phyloP scores from a whole-genome alignment of 139 green algal species.

The Auxenochlorella pyrenoidosa region DNA sequence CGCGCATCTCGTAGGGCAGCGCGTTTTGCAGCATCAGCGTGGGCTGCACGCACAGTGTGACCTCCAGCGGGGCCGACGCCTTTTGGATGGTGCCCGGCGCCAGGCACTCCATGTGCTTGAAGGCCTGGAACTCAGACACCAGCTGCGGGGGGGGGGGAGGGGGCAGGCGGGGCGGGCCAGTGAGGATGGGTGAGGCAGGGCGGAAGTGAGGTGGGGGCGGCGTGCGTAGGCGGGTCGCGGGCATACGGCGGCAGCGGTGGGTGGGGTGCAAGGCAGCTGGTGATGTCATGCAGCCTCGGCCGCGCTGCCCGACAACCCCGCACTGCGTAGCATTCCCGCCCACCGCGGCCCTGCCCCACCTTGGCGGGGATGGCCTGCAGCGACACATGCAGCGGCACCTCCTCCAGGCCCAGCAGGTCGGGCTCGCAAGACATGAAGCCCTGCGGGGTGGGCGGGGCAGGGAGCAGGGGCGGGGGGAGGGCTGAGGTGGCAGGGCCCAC shows the following conservation, averaged over 20 bases:
- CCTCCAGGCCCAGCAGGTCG: background rate
- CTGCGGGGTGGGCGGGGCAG: background rate
- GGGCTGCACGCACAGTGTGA: conserved; percentile 72
- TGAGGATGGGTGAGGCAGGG: background rate
- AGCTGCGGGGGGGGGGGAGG: conserved; percentile 36
- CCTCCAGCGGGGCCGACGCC: conserved; percentile 71
- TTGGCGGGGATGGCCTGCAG: conserved; percentile 55
- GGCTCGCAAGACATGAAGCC: conserved; percentile 74
- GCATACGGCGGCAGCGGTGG: too few relatives aligned
- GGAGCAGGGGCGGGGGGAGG: background rate
- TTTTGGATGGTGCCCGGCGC: conserved; percentile 61
- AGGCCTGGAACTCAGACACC: conserved; percentile 68
- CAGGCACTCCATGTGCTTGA: conserved; percentile 70
- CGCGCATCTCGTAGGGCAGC: conserved; percentile 75
- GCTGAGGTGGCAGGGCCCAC: too few relatives aligned
- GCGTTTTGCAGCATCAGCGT: conserved; percentile 79
- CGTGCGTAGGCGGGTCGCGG: too few relatives aligned
- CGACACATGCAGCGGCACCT: conserved; percentile 55
- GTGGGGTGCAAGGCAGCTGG: background rate
- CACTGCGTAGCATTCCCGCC: too few relatives aligned
- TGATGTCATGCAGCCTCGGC: too few relatives aligned
- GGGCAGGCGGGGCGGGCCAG: background rate
- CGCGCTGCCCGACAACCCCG: too few relatives aligned
- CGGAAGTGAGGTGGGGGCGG: background rate
- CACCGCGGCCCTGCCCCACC: background rate